Base-by-base conservation (phyloP, 495 filamentous ascomycete genomes). In the Tetracladium setigerum region DNA sequence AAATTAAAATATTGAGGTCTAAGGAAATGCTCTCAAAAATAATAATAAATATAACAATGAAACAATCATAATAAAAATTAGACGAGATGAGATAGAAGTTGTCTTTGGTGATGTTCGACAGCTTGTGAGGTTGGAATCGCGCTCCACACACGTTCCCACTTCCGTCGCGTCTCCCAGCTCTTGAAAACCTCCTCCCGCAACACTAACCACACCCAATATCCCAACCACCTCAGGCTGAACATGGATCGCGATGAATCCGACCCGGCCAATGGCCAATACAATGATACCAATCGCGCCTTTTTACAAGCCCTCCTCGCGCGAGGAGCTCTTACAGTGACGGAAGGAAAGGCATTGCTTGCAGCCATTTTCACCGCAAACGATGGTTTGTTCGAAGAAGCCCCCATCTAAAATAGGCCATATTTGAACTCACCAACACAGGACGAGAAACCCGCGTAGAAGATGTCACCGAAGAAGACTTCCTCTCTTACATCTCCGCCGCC, bases 281-380 rank as follows among this genome's bases (percentile, higher is more conserved):
- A 58, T 30, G 77, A 95, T 59, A 71, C 73, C 55, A 86, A 96
- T 62, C 85, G 88, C 38, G 89, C 91, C n/a, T 95, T 98, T 59
- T 68, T 96, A 1, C 92, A 98, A 69, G 86, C 84, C 50, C 85
- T 98, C 59, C 77, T 96, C 61, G 79, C 84, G 2, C 80, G 81
- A 14, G 82, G 83, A 7, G 76, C 78, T 17, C 68, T 95, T 62
- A 95, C 85, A 5, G 81, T 86, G 52, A 65, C 74, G 30, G 81
- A 94, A 47, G 80, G 81, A 4, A 77, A 82, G 49, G 78, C 78
- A 0, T 62, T 95, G 10, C 69, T 97, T 1, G 87, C 89, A 1
- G 78, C 78, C 13, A 92, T 98, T 44, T 68, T 85, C 48, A 77
- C 72, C 5, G 77, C 70, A 19, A 62, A 78, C 74, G 59, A 59